Base-by-base conservation (phyloP, 192 early-diverging fungal species). In the Polychytrium aggregatum region DNA sequence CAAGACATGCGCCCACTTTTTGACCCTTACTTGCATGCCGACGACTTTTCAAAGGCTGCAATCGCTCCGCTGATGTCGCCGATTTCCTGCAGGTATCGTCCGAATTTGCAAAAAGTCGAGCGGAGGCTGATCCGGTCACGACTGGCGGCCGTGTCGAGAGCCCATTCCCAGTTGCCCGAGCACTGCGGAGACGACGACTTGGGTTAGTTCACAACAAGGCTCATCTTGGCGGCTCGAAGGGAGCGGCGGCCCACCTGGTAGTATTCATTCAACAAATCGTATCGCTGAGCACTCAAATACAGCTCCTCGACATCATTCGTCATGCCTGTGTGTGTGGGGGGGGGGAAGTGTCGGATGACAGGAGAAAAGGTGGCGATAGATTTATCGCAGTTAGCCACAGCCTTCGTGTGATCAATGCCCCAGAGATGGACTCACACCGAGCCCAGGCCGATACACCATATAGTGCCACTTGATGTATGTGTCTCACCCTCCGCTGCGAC, bases 41-140 rank as follows among this genome's bases (percentile, higher is more conserved):
- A n/a, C n/a, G 59, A 57, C 37, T 74, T 77, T 46, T 77, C 74
- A 56, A 55, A 77, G 4, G 74, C 74, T 4, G 70, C 68, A 37
- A 71, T 53, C 0, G 74, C 71, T 5, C 67, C 74, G 40, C 43
- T 57, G n/a, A 37, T 37, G 41, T 78, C 75, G 3, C 65, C 71
- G 24, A 56, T 55, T 39, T 72, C 64, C 35, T 64, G 49, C 21
- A 75, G 41, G 41, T 67, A 63, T 22, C 55, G 47, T 3, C 55
- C 75, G 50, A 70, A 75, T 21, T 72, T 62, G 44, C 53, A 69
- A 29, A 64, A 75, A 2, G 70, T 65, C 9, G 57, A 48, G 35
- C 42, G 41, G 16, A 78, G 51, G 35, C 60, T 57, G 13, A 67
- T 62, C 39, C 72, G 53, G 53, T 75, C 70, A 17, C 61, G 40